A percentile compares a stretch with the other conserved stretches of the same genome.
These are phyloP conservation scores for Scedosporium dehoogii DNA, from an alignment of 2,329 filamentous ascomycete species.

Conservation along the genomic window DNA sequence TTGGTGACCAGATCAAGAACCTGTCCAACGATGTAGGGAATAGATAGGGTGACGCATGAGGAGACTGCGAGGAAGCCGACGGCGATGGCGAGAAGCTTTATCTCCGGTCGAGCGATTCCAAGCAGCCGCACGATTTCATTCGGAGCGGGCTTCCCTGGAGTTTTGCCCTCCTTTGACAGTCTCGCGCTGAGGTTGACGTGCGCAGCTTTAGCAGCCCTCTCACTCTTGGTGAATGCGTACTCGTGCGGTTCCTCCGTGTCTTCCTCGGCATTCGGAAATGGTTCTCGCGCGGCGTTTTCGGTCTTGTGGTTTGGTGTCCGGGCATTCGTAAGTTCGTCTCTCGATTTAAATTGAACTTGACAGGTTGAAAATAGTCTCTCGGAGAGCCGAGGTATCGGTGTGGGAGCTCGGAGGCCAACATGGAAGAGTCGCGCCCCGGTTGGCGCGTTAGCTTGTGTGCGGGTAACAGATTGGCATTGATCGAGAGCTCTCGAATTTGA, in stretches of 20 bases:
- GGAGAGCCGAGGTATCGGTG: neutral
- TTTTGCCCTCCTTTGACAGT: slow-evolving; percentile 70
- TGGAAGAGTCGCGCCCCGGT: neutral
- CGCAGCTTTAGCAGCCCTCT: slow-evolving; percentile 76
- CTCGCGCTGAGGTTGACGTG: slow-evolving; percentile 84
- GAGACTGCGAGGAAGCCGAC: slow-evolving; percentile 82
- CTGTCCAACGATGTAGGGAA: slow-evolving; percentile 92
- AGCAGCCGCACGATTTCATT: slow-evolving; percentile 78
- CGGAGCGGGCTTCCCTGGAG: slow-evolving; percentile 47
- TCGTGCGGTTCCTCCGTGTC: slow-evolving; percentile 31
- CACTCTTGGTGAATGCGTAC: slow-evolving; percentile 53
- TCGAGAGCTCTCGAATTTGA: neutral
- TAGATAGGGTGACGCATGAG: slow-evolving; percentile 87
- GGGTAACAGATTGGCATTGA: neutral
- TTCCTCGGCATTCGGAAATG: slow-evolving; percentile 19
- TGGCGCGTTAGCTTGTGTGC: neutral
- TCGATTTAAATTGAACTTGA: slow-evolving; percentile 3
- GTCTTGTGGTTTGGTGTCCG: slow-evolving; percentile 5
- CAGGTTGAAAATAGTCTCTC: neutral
- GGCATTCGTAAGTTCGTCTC: neutral
- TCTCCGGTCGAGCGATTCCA: slow-evolving; percentile 79
- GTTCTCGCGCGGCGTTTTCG: slow-evolving; percentile 12
- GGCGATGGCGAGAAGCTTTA: slow-evolving; percentile 65
- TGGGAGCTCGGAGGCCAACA: neutral
- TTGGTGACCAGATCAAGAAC: slow-evolving; percentile 88